Conservation (phyloP, 2,329 filamentous ascomycete species). For the Teratosphaeria gauchensis region DNA sequence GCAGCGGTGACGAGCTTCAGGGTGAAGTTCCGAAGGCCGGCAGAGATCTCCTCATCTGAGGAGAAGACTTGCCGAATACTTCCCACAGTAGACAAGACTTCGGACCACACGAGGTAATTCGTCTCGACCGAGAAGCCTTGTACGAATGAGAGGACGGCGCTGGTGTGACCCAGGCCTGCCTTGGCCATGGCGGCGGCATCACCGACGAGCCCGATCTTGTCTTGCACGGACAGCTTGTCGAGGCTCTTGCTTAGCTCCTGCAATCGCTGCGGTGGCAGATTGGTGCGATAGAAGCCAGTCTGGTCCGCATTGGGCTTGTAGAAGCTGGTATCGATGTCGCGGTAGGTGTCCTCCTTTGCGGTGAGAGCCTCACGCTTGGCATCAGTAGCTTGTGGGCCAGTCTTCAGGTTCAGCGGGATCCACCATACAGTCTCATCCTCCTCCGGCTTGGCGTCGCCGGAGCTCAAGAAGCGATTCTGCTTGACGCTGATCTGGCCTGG, state of each 20-base stretch:
- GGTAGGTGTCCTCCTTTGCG: constrained; percentile 65
- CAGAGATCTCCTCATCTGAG: constrained; percentile 60
- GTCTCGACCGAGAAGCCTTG: constrained; percentile 74
- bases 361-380: constrained; percentile 60
- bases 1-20: constrained; percentile 67
- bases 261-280: constrained; percentile 78
- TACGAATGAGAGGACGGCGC: constrained; percentile 72
- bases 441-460: constrained; percentile 80
- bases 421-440: constrained; percentile 93
- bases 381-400: constrained; percentile 55
- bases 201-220: constrained; percentile 87
- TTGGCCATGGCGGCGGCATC: constrained; percentile 84
- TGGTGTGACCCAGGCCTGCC: constrained; percentile 72
- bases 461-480: constrained; percentile 83
- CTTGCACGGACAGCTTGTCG: constrained; percentile 66
- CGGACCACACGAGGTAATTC: constrained; percentile 82
- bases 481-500: constrained; percentile 70
- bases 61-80: constrained; percentile 79
- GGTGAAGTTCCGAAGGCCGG: constrained; percentile 67
- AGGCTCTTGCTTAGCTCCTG: constrained; percentile 70
- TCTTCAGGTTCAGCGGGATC: constrained; percentile 80
- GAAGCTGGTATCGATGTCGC: constrained; percentile 65
- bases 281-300: constrained; percentile 84
- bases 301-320: constrained; percentile 92
- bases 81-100: constrained; percentile 66